These are phyloP conservation scores for Paraconiothyrium sp. DNA, from an alignment of 2,329 filamentous ascomycete species.

Conservation along the genomic window DNA sequence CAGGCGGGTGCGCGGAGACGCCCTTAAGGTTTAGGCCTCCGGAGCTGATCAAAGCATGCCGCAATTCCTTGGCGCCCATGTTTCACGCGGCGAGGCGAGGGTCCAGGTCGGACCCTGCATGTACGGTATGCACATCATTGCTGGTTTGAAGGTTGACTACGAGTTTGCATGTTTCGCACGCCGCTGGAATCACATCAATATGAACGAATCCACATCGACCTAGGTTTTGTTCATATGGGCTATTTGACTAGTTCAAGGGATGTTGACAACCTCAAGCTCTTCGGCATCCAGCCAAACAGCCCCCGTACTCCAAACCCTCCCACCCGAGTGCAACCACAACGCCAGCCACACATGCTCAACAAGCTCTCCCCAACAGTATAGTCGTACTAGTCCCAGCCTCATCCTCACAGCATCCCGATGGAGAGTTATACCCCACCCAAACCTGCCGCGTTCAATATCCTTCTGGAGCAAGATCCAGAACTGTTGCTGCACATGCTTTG, in stretches of 20 bases:
- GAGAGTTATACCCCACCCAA: constrained; percentile 74
- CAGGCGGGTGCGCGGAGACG: not conserved
- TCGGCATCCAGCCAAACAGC: constrained; percentile 73
- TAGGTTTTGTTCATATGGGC: not conserved
- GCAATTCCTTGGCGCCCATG: constrained; percentile 3
- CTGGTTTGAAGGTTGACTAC: not conserved
- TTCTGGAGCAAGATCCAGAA: constrained; percentile 72
- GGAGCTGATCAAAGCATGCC: constrained; percentile 5
- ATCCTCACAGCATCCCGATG: constrained; percentile 43
- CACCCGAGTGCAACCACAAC: constrained; percentile 75
- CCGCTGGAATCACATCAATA: not conserved
- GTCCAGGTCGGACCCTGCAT: constrained; percentile 10
- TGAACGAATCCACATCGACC: not conserved
- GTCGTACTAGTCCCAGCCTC: constrained; percentile 59
- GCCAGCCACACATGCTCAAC: constrained; percentile 78
- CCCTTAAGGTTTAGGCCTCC: not conserved
- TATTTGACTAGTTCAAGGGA: constrained; percentile 43
- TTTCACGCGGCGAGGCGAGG: constrained; percentile 5
- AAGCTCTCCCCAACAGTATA: constrained; percentile 83
- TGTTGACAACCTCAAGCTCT: constrained; percentile 64
- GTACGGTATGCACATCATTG: not conserved
- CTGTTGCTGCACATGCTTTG: constrained; percentile 55
- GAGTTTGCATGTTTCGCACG: not conserved
- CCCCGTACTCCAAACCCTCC: constrained; percentile 66
- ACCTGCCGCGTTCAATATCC: constrained; percentile 66